These are phyloP conservation scores for Arthrinium phaeospermum DNA, from an alignment of 2,329 filamentous ascomycete species.

Conservation along the genomic window DNA sequence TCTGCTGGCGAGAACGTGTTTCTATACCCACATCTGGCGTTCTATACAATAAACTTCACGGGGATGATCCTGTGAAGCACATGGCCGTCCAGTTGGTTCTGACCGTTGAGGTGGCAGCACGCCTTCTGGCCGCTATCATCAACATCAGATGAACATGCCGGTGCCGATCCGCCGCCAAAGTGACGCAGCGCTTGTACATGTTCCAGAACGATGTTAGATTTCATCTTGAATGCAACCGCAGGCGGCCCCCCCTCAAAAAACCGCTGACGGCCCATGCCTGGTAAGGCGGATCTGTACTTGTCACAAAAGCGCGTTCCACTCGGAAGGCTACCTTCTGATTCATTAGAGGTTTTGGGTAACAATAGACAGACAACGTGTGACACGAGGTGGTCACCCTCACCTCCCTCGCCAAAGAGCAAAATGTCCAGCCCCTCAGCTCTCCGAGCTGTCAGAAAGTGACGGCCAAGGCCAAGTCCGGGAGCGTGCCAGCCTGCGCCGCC, in stretches of 20 bases:
- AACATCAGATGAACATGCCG: constrained; percentile 20
- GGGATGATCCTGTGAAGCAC: constrained; percentile 7
- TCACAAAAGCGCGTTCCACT: not conserved
- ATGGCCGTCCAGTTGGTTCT: not conserved
- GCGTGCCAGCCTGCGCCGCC: not conserved
- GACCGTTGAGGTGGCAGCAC: not conserved
- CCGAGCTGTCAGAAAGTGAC: not conserved
- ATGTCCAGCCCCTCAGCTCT: not conserved
- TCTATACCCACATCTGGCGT: not conserved
- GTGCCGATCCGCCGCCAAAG: constrained; percentile 17
- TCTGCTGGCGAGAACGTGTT: not conserved
- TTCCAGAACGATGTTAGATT: constrained; percentile 20
- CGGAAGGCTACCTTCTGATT: constrained; percentile 13
- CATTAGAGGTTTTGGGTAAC: constrained; percentile 16
- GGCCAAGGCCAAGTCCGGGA: not conserved
- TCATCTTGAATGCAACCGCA: constrained; percentile 4
- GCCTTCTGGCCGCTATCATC: not conserved
- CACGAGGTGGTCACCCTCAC: not conserved
- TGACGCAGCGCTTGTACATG: not conserved
- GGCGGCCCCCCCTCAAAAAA: constrained; percentile 1
- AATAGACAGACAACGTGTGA: constrained; percentile 3
- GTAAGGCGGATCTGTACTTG: constrained; percentile 14
- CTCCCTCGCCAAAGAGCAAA: not conserved
- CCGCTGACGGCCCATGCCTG: constrained; percentile 1
- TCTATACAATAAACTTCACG: not conserved